These are phyloP conservation scores for Limnanthes douglasii DNA, from an alignment of 345 rosid species.

Conservation along the genomic window DNA sequence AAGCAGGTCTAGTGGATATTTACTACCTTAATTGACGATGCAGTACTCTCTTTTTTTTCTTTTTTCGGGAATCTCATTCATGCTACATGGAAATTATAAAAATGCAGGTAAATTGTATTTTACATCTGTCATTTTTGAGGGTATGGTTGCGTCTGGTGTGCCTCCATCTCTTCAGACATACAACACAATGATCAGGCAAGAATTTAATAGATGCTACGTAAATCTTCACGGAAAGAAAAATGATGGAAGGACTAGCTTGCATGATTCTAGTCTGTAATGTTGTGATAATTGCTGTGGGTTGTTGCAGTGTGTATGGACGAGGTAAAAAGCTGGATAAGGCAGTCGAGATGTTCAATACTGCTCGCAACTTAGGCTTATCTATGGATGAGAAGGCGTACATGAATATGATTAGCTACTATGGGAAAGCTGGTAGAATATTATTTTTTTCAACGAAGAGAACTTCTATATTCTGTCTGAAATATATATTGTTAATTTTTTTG, in stretches of 20 bases:
- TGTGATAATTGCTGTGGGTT: slow-evolving; percentile 7
- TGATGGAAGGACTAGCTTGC: too few species aligned
- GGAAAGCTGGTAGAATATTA: slow-evolving; percentile 82
- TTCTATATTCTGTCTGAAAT: neutral
- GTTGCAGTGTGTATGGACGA: slow-evolving; percentile 64
- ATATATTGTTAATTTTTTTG: neutral
- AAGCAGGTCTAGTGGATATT: slow-evolving; percentile 41
- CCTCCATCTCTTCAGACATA: slow-evolving; percentile 57
- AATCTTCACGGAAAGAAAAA: too few species aligned
- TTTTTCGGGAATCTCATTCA: too few species aligned
- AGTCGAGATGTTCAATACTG: slow-evolving; percentile 35
- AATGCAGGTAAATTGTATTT: slow-evolving; percentile 51
- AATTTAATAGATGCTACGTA: too few species aligned
- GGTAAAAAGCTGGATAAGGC: slow-evolving; percentile 51
- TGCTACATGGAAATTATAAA: too few species aligned
- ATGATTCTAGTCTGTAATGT: slow-evolving; percentile 4
- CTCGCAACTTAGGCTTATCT: slow-evolving; percentile 25
- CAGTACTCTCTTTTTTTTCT: too few species aligned
- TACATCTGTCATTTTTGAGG: slow-evolving; percentile 50
- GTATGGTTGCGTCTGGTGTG: slow-evolving; percentile 38
- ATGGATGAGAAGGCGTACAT: slow-evolving; percentile 72
- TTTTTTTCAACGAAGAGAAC: neutral
- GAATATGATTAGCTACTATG: slow-evolving; percentile 52
- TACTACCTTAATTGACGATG: slow-evolving; percentile 1
- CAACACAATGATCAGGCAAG: slow-evolving; percentile 68